phyloP scores from a whole-genome alignment of 371 early-diverging fungal species.

The Mortierella sp. region DNA sequence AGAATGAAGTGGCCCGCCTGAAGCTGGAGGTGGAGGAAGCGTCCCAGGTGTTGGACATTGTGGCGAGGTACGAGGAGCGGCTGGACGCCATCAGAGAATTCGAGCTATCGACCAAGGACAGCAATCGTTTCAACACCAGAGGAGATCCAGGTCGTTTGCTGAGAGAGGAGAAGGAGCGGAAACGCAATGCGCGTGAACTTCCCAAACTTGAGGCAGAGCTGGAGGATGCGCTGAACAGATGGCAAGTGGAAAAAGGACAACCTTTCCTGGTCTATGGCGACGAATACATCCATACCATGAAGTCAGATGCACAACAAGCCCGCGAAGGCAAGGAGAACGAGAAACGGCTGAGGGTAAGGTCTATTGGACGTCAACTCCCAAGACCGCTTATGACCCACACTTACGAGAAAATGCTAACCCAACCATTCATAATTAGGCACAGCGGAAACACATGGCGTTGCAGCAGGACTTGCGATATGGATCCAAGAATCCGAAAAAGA shows the following conservation, averaged over 20 bases:
- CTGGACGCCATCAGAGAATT: conserved; percentile 48
- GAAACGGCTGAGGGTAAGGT: conserved; percentile 35
- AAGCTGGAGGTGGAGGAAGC: conserved; percentile 25
- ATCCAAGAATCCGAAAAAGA: conserved; percentile 36
- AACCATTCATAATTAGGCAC: conserved; percentile 16
- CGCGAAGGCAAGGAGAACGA: conserved; percentile 51
- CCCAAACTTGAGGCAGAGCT: conserved; percentile 40
- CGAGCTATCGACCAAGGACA: conserved; percentile 35
- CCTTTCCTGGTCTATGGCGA: conserved; percentile 55
- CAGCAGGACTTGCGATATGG: conserved; percentile 47
- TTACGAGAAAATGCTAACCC: neutral
- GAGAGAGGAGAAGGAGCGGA: conserved; percentile 49
- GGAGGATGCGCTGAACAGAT: conserved; percentile 26
- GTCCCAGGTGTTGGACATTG: conserved; percentile 28
- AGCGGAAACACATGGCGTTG: conserved; percentile 18
- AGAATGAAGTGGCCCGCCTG: conserved; percentile 39
- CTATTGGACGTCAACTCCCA: neutral
- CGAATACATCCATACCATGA: conserved; percentile 45
- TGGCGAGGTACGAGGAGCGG: conserved; percentile 32
- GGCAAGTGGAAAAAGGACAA: conserved; percentile 31
- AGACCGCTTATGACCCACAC: too few species aligned
- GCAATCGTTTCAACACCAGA: conserved; percentile 27
- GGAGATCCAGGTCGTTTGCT: conserved; percentile 52
- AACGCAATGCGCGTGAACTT: conserved; percentile 31
- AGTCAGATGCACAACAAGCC: conserved; percentile 36